Percentiles rank a stretch among this genome's conserved stretches.
Evolutionary conservation across 495 filamentous ascomycete genomes (phyloP).

Genomic region (Durotheca rogersii): DNA sequence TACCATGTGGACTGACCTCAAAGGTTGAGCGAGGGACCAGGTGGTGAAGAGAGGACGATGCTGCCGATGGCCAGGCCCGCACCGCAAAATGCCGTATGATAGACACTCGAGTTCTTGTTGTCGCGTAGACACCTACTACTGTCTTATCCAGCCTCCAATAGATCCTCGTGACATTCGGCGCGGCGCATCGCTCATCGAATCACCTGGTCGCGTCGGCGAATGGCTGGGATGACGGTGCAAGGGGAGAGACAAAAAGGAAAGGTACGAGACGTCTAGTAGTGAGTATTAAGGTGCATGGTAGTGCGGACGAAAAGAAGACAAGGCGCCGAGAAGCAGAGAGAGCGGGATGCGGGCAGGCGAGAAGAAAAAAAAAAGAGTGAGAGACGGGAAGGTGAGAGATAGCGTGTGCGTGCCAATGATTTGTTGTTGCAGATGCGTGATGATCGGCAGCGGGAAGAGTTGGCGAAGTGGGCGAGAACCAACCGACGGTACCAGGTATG

Average conservation of each 20-base stretch:
- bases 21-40: constrained; percentile 14
- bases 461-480: constrained; percentile 28
- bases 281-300: background rate
- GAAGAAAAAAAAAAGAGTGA: constrained; percentile 1
- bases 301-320: background rate
- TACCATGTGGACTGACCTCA: constrained; percentile 17
- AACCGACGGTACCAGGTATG: constrained; percentile 4
- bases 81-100: constrained; percentile 14
- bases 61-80: constrained; percentile 3
- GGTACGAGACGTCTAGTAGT: too few relatives aligned
- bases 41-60: constrained; percentile 2
- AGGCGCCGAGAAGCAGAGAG: background rate
- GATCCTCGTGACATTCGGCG: constrained; percentile 36
- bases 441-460: constrained; percentile 30
- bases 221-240: too few relatives aligned
- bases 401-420: constrained; percentile 22
- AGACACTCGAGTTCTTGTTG: constrained; percentile 29
- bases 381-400: constrained; percentile 14
- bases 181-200: constrained; percentile 40
- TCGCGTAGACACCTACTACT: constrained; percentile 35
- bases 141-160: constrained; percentile 40
- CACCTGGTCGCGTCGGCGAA: constrained; percentile 33
- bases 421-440: constrained; percentile 29
- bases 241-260: background rate
- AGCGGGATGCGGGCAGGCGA: background rate